Conservation (phyloP, 1,284 basidiomycete genomes). For the Malassezia japonica region DNA sequence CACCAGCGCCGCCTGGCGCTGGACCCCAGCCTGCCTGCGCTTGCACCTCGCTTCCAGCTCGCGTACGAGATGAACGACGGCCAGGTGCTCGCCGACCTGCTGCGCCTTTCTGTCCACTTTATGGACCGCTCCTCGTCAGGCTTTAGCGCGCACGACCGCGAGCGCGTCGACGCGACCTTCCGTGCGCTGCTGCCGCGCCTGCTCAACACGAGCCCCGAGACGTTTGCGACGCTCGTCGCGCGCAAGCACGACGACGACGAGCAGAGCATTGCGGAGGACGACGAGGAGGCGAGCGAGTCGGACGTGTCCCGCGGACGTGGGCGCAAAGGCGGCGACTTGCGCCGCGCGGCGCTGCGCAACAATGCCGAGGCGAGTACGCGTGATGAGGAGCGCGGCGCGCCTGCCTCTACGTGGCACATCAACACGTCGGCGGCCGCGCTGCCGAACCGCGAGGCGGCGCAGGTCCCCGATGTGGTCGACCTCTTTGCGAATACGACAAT, state of each 20-base stretch:
- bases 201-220: slow-evolving; percentile 64
- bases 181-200: slow-evolving; percentile 73
- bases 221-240: slow-evolving; percentile 32
- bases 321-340: slow-evolving; percentile 12
- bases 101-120: slow-evolving; percentile 82
- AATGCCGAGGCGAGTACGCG: slow-evolving; percentile 26
- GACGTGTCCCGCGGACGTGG: slow-evolving; percentile 17
- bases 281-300: slow-evolving; percentile 39
- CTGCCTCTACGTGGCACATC: slow-evolving; percentile 51
- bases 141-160: slow-evolving; percentile 67
- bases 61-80: slow-evolving; percentile 70
- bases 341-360: slow-evolving; percentile 5
- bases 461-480: slow-evolving; percentile 49
- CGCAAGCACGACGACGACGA: slow-evolving; percentile 21
- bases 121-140: slow-evolving; percentile 63
- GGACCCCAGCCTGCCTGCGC: slow-evolving; percentile 37
- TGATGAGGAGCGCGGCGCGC: slow-evolving; percentile 16
- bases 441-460: slow-evolving; percentile 9
- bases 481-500: slow-evolving; percentile 90
- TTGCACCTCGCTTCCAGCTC: slow-evolving; percentile 56
- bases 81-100: slow-evolving; percentile 70
- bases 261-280: slow-evolving; percentile 21
- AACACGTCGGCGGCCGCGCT: slow-evolving; percentile 28
- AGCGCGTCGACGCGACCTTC: slow-evolving; percentile 73
- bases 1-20: slow-evolving; percentile 50